phyloP scores from a whole-genome alignment of 495 filamentous ascomycete species.

The Cryomyces minteri region DNA sequence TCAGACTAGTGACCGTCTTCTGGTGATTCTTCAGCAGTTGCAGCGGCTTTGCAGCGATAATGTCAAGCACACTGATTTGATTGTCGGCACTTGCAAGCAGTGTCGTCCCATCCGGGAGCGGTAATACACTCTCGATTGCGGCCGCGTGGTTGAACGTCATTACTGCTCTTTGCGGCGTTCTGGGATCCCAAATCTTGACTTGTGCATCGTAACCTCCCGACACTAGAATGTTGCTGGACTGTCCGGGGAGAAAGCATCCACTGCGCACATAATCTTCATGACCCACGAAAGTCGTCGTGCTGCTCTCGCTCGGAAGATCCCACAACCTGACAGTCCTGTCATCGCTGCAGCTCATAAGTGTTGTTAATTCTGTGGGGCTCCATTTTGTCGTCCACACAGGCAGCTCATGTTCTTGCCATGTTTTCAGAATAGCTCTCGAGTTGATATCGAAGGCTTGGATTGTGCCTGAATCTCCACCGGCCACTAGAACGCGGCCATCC shows the following conservation, averaged over 20 bases:
- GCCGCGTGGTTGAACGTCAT: conserved; percentile 89
- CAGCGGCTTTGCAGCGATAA: conserved; percentile 75
- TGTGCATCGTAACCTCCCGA: conserved; percentile 90
- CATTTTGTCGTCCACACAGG: conserved; percentile 85
- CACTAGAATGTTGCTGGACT: conserved; percentile 53
- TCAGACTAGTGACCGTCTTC: conserved; percentile 83
- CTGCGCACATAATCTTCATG: conserved; percentile 84
- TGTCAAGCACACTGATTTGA: conserved; percentile 82
- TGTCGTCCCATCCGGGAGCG: conserved; percentile 70
- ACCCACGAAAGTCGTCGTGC: conserved; percentile 60
- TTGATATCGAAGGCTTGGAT: conserved; percentile 90
- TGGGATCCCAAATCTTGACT: conserved; percentile 82
- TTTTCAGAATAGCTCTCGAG: conserved; percentile 81
- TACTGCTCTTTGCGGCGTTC: conserved; percentile 40
- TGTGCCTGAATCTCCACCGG: conserved; percentile 74
- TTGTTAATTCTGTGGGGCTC: conserved; percentile 69
- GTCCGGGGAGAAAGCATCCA: conserved; percentile 70
- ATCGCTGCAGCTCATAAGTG: conserved; percentile 67
- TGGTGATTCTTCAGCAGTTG: conserved; percentile 85
- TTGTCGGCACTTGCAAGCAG: conserved; percentile 71
- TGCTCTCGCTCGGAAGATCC: conserved; percentile 71
- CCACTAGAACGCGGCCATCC: conserved; percentile 75
- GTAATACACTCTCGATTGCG: conserved; percentile 69
- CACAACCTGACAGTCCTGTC: conserved; percentile 84
- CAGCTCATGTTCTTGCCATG: conserved; percentile 90